phyloP scores from a whole-genome alignment of 1,284 basidiomycete genomes.

The Volvariella surrecta region DNA sequence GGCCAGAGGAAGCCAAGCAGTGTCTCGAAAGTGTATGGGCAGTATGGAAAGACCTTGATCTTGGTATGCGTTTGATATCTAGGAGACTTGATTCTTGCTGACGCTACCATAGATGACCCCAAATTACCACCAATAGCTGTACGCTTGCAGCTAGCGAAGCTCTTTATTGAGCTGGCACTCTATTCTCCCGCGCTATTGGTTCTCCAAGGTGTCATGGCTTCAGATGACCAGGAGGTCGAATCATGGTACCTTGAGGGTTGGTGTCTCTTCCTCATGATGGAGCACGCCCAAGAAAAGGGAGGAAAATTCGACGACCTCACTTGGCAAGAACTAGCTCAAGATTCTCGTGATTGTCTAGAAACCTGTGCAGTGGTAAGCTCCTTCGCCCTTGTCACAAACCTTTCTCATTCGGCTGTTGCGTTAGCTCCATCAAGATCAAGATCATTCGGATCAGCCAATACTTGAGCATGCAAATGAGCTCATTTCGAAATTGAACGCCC shows the following conservation, averaged over 20 bases:
- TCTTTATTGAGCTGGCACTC: slow-evolving; percentile 76
- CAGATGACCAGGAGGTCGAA: slow-evolving; percentile 85
- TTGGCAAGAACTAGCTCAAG: slow-evolving; percentile 76
- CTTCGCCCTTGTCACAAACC: slow-evolving; percentile 13
- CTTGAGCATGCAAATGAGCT: slow-evolving; percentile 75
- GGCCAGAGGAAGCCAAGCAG: slow-evolving; percentile 70
- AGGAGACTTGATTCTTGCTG: slow-evolving; percentile 24
- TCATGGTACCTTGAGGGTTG: slow-evolving; percentile 95
- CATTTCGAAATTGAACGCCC: slow-evolving; percentile 55
- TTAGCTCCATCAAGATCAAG: slow-evolving; percentile 66
- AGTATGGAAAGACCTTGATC: slow-evolving; percentile 67
- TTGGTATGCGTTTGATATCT: slow-evolving; percentile 32
- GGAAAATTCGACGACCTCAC: slow-evolving; percentile 50
- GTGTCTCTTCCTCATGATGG: slow-evolving; percentile 80
- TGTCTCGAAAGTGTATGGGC: slow-evolving; percentile 67
- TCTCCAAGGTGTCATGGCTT: slow-evolving; percentile 71
- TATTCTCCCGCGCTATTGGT: slow-evolving; percentile 70
- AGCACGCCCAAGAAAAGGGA: slow-evolving; percentile 53
- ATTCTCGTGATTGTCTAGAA: slow-evolving; percentile 76
- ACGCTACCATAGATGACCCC: slow-evolving; percentile 50
- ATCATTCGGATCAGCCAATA: slow-evolving; percentile 73
- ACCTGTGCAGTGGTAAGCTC: slow-evolving; percentile 74
- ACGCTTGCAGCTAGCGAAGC: slow-evolving; percentile 69
- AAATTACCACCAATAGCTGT: slow-evolving; percentile 69
- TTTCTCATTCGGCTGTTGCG: slow-evolving; percentile 3